Evolutionary conservation across 2,329 filamentous ascomycete genomes (phyloP), one percentile per base, ranked within the genome.

Genomic region (Xylariales sp.): DNA sequence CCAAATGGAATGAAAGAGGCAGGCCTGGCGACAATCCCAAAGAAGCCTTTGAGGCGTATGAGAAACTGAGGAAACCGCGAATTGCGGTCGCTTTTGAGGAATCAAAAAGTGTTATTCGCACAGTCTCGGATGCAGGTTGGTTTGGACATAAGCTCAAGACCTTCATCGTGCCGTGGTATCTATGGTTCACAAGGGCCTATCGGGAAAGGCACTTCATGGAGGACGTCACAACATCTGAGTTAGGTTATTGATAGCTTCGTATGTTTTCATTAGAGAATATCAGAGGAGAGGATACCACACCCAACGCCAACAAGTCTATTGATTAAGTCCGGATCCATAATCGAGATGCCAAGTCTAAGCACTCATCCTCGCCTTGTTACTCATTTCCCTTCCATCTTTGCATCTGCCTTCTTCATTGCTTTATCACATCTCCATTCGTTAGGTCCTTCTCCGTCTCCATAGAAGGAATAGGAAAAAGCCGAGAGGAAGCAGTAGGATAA

Each of bases 81-180:
- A 44, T 44, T 20, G 35, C 42, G n/a, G 36, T 19, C 3, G 42
- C 42, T 4, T 44, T 40, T 18, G 42, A 44, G 3, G 42, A 44
- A 20, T 44, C 42, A 14, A 21, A 38, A 8, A 33, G 29, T 20
- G 42, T 44, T 3, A 14, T 44, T 14, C 10, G 36, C 3, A 39
- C 36, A 5, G 42, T 44, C 3, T 20, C 42, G 3, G 42, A 44
- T 5, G 22, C 42, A 1, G 36, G 42, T 14, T 44, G 42, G 42
- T 38, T 44, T 10, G 42, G 42, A 9, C 31, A 44, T 31, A 36
- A 33, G 31, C 11, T 44, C 21, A 44, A 40, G 24, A 40, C 36
- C 5, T 44, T 28, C n/a, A 28, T 31, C 2, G 25, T 44, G 2
- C 42, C 42, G 8, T 44, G 42, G 42, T 44, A 40, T 31, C 24